Percentiles rank a stretch among this genome's conserved stretches.
phyloP scores from a whole-genome alignment of 1,139 yeast genomes.

The Wickerhamiella pararugosa region DNA sequence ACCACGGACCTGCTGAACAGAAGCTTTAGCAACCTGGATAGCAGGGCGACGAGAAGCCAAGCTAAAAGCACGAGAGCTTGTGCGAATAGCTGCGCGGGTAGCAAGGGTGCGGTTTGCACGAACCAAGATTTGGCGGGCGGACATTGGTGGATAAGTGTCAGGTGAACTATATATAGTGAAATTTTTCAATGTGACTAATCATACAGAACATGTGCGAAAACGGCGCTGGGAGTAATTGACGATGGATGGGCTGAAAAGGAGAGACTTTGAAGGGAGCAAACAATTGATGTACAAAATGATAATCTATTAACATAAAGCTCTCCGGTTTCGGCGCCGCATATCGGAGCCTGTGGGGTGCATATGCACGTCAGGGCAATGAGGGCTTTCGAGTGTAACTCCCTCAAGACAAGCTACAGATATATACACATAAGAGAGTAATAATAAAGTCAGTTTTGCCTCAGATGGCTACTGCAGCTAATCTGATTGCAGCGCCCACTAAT shows the following conservation, averaged over 20 bases:
- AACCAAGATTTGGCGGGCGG: slow-evolving; percentile 20
- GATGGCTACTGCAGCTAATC: too few relatives aligned
- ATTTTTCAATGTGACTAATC: not conserved
- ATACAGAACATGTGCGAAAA: too few relatives aligned
- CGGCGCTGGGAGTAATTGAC: not conserved
- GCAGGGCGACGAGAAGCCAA: slow-evolving; percentile 16
- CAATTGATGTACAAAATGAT: too few relatives aligned
- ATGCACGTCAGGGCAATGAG: too few relatives aligned
- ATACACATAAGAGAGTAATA: too few relatives aligned
- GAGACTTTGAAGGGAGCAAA: not conserved
- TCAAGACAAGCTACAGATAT: too few relatives aligned
- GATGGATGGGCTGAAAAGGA: slow-evolving; percentile 1
- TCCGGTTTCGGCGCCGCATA: too few relatives aligned
- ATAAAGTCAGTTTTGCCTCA: too few relatives aligned
- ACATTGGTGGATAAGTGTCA: slow-evolving; percentile 13
- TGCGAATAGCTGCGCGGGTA: slow-evolving; percentile 19
- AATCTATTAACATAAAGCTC: too few relatives aligned
- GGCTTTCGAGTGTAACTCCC: too few relatives aligned
- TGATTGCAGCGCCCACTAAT: too few relatives aligned
- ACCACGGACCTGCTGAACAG: slow-evolving; percentile 43
- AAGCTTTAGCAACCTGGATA: slow-evolving; percentile 13
- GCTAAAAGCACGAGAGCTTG: slow-evolving; percentile 18
- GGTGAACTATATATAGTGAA: slow-evolving; percentile 4
- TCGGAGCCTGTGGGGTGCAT: too few relatives aligned
- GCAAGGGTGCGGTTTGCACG: slow-evolving; percentile 20